A percentile compares a stretch with the other conserved stretches of the same genome.
Evolutionary conservation across 1,284 basidiomycete species (phyloP).

Genomic region (Pterulicium gracile): DNA sequence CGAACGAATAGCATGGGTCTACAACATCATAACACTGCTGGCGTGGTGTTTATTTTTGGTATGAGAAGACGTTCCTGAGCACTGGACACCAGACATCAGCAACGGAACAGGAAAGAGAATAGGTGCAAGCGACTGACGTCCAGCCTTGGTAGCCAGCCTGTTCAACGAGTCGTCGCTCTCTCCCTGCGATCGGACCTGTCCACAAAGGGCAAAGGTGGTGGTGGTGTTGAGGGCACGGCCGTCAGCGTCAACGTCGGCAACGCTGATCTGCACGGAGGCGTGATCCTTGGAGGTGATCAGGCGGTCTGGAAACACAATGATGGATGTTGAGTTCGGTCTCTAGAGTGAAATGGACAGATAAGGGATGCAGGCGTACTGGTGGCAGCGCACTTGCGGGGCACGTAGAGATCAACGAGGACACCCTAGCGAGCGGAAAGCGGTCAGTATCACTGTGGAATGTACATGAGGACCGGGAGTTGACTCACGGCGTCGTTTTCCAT

Average conservation of each 20-base stretch:
- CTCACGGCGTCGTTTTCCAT: background rate
- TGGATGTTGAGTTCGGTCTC: too few species aligned
- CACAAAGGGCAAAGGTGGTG: slow-evolving; percentile 91
- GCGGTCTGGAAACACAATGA: too few species aligned
- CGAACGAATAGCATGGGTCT: too few species aligned
- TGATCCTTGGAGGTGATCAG: slow-evolving; percentile 99
- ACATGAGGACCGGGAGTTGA: background rate
- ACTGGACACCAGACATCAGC: background rate
- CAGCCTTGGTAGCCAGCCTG: slow-evolving; percentile 91
- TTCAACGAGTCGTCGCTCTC: slow-evolving; percentile 98
- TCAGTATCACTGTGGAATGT: too few species aligned
- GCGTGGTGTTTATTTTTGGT: background rate
- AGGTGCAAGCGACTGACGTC: slow-evolving; percentile 63
- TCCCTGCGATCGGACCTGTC: slow-evolving; percentile 87
- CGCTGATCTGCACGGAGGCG: slow-evolving; percentile 93
- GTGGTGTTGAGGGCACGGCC: slow-evolving; percentile 83
- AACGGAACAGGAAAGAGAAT: background rate
- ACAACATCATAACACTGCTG: too few species aligned
- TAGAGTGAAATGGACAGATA: too few species aligned
- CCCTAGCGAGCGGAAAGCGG: slow-evolving; percentile 69
- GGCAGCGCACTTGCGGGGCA: slow-evolving; percentile 97
- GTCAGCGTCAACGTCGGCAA: slow-evolving; percentile 91
- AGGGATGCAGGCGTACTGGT: slow-evolving; percentile 59
- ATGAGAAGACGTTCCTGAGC: background rate
- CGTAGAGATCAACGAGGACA: slow-evolving; percentile 99